A percentile compares a stretch with the other conserved stretches of the same genome.
phyloP scores from a whole-genome alignment of 768 basidiomycete species.

The Rhodotorula kratochvilovae region DNA sequence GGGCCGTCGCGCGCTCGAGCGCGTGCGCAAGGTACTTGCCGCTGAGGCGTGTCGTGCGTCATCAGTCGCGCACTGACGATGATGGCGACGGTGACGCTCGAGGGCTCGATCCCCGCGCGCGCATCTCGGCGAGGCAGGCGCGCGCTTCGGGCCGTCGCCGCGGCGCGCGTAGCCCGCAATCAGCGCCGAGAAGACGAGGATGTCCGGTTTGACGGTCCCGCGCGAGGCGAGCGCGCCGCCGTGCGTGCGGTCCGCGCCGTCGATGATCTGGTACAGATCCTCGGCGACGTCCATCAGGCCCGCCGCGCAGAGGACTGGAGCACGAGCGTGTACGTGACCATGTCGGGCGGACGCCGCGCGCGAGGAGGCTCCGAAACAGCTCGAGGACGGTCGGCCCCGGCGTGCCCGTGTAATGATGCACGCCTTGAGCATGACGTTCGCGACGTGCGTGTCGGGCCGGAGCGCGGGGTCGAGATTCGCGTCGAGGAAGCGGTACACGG shows the following conservation, averaged over 20 bases:
- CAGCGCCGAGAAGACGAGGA: slow-evolving; percentile 63
- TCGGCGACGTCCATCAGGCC: slow-evolving; percentile 61
- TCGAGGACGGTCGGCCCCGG: slow-evolving; percentile 63
- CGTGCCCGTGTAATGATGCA: slow-evolving; percentile 73
- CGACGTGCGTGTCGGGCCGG: slow-evolving; percentile 54
- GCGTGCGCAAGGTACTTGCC: background rate
- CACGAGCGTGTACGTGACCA: slow-evolving; percentile 64
- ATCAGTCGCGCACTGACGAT: slow-evolving; percentile 56
- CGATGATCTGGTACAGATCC: slow-evolving; percentile 67
- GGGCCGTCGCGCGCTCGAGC: background rate
- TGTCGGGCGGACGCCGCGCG: slow-evolving; percentile 59
- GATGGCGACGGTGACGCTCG: slow-evolving; percentile 62
- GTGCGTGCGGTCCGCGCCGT: slow-evolving; percentile 47
- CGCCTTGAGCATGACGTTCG: slow-evolving; percentile 76
- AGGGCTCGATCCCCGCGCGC: slow-evolving; percentile 62
- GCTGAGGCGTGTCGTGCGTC: background rate
- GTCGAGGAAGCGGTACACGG: slow-evolving; percentile 62
- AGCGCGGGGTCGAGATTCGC: slow-evolving; percentile 38
- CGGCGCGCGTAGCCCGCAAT: slow-evolving; percentile 66
- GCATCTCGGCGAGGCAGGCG: slow-evolving; percentile 69
- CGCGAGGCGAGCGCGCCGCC: slow-evolving; percentile 2
- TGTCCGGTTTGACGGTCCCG: slow-evolving; percentile 18
- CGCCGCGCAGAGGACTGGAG: slow-evolving; percentile 77
- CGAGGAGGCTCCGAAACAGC: slow-evolving; percentile 55
- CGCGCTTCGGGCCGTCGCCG: slow-evolving; percentile 58